Percentiles rank a stretch among this genome's conserved stretches.
phyloP scores from a whole-genome alignment of 2,329 filamentous ascomycete species.

The Tolypocladium guangdongense region DNA sequence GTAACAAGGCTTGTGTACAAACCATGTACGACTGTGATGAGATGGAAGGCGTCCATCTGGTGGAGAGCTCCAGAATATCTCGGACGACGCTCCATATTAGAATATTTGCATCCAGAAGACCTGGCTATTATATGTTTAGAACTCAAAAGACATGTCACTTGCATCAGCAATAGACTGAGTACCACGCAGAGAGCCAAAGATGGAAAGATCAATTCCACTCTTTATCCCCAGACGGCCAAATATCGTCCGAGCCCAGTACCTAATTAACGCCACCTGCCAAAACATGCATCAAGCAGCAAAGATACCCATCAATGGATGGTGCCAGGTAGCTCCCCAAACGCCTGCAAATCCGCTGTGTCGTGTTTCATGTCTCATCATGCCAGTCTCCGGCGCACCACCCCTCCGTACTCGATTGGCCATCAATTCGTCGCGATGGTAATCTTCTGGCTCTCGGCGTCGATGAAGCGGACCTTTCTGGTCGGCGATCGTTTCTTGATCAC shows the following conservation, averaged over 20 bases:
- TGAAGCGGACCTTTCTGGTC: constrained; percentile 28
- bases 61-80: background rate
- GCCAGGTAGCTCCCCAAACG: background rate
- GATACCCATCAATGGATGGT: background rate
- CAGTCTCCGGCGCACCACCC: background rate
- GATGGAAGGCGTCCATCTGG: background rate
- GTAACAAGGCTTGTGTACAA: background rate
- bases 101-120: background rate
- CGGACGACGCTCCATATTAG: background rate
- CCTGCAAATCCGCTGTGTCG: background rate
- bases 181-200: background rate
- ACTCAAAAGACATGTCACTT: background rate
- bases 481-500: constrained; percentile 14
- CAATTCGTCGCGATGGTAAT: constrained; percentile 19
- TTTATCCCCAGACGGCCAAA: background rate
- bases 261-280: background rate
- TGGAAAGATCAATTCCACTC: background rate
- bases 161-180: background rate
- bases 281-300: no score
- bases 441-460: constrained; percentile 24
- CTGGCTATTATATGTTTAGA: background rate
- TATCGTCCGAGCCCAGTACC: background rate
- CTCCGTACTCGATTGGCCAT: background rate
- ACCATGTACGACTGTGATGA: background rate
- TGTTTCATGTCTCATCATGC: background rate